Evolutionary conservation across 352 stramenopile species (phyloP), one percentile per base, ranked within the genome.

Genomic region (Globisporangium radiosum): DNA sequence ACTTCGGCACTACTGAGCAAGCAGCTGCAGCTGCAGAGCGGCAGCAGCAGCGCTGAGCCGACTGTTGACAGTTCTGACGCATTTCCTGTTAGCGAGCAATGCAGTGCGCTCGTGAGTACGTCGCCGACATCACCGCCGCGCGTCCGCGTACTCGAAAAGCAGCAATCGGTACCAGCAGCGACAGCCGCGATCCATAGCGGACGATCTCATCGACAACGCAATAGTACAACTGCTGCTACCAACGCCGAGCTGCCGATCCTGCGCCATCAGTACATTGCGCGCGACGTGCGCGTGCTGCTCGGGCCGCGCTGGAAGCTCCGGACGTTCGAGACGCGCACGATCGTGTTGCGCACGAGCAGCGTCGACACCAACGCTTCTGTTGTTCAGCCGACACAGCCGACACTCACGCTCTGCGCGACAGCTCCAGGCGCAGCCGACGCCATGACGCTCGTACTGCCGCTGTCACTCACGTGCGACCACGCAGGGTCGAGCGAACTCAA

Each of bases 211-310:
- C n/a, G n/a, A n/a, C n/a, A n/a, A n/a, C n/a, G n/a, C n/a, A 43
- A 8, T 9, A 8, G 39, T 43, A 8, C 5, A 43, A 43, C 39
- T 8, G 39, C 39, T 17, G 42, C 17, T n/a, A n/a, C n/a, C n/a
- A n/a, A n/a, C n/a, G n/a, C n/a, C 5, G 60, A 72, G 17, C 67
- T 89, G 33, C 75, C 79, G 43, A 70, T 87, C 1, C 53, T 90
- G 17, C 66, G 74, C 4, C 60, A 62, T 53, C 66, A 85, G 39
- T 90, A 87, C 48, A 61, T 81, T 15, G 77, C 73, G 0, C 75
- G 71, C 14, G 52, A 72, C 13, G 73, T 87, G 25, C 62, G 55
- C 7, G 76, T 88, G 25, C 61, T 75, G 7, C 50, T 80, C 8
- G 77, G 77, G 1, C 75, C 75, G 0, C 70, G 75, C 17, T 88